A percentile compares a stretch with the other conserved stretches of the same genome.
Evolutionary conservation across 2,329 filamentous ascomycete genomes (phyloP).

Genomic region (Fusarium citri): DNA sequence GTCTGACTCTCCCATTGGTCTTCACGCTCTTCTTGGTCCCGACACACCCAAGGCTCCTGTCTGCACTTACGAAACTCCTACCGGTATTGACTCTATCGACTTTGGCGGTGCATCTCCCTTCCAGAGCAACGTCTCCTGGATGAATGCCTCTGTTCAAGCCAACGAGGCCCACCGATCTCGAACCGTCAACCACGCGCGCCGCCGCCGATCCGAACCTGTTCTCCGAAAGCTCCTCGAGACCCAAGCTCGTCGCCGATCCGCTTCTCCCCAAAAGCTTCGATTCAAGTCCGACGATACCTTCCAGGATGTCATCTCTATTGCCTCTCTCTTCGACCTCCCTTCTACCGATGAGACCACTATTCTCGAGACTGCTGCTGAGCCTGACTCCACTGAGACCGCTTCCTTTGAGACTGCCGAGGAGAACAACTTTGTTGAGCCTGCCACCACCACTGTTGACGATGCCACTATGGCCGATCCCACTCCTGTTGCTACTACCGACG

Average conservation of each 20-base stretch:
- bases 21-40: conserved; percentile 34
- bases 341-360: not conserved
- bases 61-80: conserved; percentile 23
- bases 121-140: conserved; percentile 47
- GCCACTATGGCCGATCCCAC: not conserved
- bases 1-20: conserved; percentile 34
- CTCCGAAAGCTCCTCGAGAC: conserved; percentile 43
- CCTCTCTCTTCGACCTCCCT: conserved; percentile 8
- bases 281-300: conserved; percentile 39
- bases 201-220: conserved; percentile 53
- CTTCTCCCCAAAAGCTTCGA: conserved; percentile 46
- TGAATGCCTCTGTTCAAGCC: conserved; percentile 37
- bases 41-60: conserved; percentile 28
- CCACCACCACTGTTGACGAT: not conserved
- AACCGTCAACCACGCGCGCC: conserved; percentile 40
- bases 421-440: not conserved
- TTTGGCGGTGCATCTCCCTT: conserved; percentile 48
- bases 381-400: not conserved
- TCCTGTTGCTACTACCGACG: not conserved
- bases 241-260: conserved; percentile 45
- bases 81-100: conserved; percentile 36
- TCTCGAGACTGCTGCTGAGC: not conserved
- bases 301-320: conserved; percentile 25
- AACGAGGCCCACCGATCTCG: conserved; percentile 40
- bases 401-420: not conserved